Evolutionary conservation across 768 basidiomycete species (phyloP).

Genomic region (Scleroderma citrinum): DNA sequence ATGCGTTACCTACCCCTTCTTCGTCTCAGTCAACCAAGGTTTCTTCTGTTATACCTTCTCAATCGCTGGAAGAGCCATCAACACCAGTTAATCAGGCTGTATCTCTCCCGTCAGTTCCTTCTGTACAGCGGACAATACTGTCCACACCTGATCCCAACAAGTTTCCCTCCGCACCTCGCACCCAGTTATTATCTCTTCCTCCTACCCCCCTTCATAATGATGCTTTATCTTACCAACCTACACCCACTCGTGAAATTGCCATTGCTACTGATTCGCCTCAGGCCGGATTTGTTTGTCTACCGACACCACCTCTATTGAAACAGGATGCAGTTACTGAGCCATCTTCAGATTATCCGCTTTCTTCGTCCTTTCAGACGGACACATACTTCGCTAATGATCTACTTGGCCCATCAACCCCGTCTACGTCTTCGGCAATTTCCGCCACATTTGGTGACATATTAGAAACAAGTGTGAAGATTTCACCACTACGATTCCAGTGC

Average conservation of each 20-base stretch:
- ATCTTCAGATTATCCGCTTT: slow-evolving; percentile 61
- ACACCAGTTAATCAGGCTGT: slow-evolving; percentile 35
- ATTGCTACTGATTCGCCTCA: slow-evolving; percentile 18
- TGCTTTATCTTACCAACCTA: slow-evolving; percentile 12
- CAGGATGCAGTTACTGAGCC: slow-evolving; percentile 83
- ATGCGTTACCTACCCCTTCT: neutral
- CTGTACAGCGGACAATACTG: slow-evolving; percentile 42
- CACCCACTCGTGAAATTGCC: slow-evolving; percentile 10
- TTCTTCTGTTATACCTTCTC: slow-evolving; percentile 4
- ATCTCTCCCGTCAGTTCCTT: slow-evolving; percentile 27
- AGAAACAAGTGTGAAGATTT: slow-evolving; percentile 15
- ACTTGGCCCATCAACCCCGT: slow-evolving; percentile 33
- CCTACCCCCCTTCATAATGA: slow-evolving; percentile 23
- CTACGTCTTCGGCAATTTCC: slow-evolving; percentile 30
- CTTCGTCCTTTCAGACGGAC: slow-evolving; percentile 56
- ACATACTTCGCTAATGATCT: slow-evolving; percentile 80
- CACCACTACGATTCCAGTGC: slow-evolving; percentile 11
- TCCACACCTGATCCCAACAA: slow-evolving; percentile 61
- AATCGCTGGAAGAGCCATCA: slow-evolving; percentile 17
- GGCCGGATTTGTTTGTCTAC: slow-evolving; percentile 35
- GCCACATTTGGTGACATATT: slow-evolving; percentile 19
- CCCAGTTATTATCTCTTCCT: slow-evolving; percentile 46
- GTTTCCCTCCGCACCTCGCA: slow-evolving; percentile 55
- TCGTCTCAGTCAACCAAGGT: slow-evolving; percentile 16
- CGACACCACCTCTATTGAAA: slow-evolving; percentile 58